phyloP scores from a whole-genome alignment of 2,329 filamentous ascomycete genomes.

The Raffaelea ambrosiae region DNA sequence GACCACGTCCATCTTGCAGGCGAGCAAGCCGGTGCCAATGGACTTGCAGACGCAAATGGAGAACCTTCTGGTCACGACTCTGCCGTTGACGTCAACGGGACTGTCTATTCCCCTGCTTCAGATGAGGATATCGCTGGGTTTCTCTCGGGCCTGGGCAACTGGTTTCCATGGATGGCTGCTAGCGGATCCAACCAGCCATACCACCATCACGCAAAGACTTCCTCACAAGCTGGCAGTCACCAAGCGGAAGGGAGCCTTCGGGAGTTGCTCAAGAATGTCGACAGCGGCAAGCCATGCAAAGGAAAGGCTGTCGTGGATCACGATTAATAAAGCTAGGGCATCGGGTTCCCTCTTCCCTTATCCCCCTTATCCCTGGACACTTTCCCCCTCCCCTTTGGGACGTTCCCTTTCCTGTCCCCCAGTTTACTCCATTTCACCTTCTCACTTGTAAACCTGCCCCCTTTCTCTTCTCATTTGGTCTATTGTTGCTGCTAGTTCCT shows the following conservation, averaged over 20 bases:
- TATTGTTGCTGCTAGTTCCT: not conserved
- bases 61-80: not conserved
- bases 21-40: too few relatives aligned
- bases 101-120: not conserved
- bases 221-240: conserved; percentile 12
- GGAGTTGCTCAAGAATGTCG: conserved; percentile 36
- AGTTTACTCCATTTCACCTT: too few relatives aligned
- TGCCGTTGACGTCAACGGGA: not conserved
- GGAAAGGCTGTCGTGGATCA: conserved; percentile 16
- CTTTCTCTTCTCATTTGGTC: not conserved
- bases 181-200: conserved; percentile 1
- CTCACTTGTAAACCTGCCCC: too few relatives aligned
- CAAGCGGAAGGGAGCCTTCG: conserved; percentile 50
- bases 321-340: not conserved
- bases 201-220: not conserved
- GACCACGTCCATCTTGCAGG: too few relatives aligned
- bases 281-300: conserved; percentile 15
- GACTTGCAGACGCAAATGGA: too few relatives aligned
- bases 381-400: too few relatives aligned
- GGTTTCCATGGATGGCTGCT: conserved; percentile 35
- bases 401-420: too few relatives aligned
- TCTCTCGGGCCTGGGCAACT: conserved; percentile 32
- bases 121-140: conserved; percentile 16
- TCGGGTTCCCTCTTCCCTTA: not conserved
- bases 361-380: too few relatives aligned